A percentile compares a stretch with the other conserved stretches of the same genome.
These are phyloP conservation scores for Diplodia corticola DNA, from an alignment of 2,329 filamentous ascomycete genomes.

Conservation along the genomic window DNA sequence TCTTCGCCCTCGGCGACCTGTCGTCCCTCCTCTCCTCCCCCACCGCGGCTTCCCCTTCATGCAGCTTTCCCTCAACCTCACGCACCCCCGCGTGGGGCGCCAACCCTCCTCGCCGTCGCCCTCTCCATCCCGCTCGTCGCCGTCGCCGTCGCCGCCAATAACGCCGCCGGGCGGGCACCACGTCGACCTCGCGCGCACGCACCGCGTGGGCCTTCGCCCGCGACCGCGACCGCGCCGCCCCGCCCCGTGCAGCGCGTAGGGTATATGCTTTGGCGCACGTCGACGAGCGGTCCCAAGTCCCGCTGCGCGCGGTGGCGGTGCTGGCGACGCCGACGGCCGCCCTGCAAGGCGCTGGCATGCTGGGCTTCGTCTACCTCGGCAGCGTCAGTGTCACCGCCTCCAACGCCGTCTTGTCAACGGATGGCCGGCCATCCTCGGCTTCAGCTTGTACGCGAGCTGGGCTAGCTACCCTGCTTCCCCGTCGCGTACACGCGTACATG, in stretches of 20 bases:
- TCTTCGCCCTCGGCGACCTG: conserved; percentile 48
- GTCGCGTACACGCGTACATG: conserved; percentile 41
- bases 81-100: conserved; percentile 30
- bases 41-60: conserved; percentile 49
- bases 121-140: conserved; percentile 31
- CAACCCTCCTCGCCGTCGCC: conserved; percentile 35
- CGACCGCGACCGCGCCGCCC: no score
- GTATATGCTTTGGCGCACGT: conserved; percentile 45
- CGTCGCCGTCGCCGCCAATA: conserved; percentile 32
- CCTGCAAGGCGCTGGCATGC: conserved; percentile 34
- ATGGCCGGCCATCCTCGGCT: conserved; percentile 45
- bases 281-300: conserved; percentile 34
- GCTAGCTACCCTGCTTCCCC: conserved; percentile 43
- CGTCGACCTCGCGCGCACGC: conserved; percentile 41
- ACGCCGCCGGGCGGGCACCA: conserved; percentile 38
- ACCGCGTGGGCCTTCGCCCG: conserved; percentile 45
- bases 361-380: conserved; percentile 45
- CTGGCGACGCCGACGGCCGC: conserved; percentile 33
- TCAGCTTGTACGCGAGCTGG: conserved; percentile 50
- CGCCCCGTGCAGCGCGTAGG: conserved; percentile 40
- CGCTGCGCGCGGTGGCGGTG: conserved; percentile 35
- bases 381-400: conserved; percentile 46
- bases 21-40: conserved; percentile 42
- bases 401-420: conserved; percentile 46
- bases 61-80: conserved; percentile 41